Conservation (phyloP, 1,139 yeast genomes). For the Debaryomyces coudertii region DNA sequence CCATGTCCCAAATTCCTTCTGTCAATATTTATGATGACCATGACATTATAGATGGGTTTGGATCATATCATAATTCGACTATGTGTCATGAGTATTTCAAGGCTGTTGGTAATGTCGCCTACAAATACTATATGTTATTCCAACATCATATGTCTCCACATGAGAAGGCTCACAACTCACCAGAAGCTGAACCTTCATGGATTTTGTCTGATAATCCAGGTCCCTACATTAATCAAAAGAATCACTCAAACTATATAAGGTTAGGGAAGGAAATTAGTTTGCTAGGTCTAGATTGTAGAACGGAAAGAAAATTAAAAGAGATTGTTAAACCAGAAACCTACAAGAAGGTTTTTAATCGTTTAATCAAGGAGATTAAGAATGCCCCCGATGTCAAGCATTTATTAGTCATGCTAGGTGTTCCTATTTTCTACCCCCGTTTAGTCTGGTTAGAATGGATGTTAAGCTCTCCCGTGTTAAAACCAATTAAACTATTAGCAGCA, state of each 20-base stretch:
- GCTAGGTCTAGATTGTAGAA: conserved; percentile 87
- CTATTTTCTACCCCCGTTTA: conserved; percentile 89
- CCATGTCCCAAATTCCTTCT: conserved; percentile 81
- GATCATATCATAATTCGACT: conserved; percentile 76
- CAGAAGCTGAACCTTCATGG: conserved; percentile 57
- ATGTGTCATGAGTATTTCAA: conserved; percentile 71
- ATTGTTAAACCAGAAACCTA: conserved; percentile 64
- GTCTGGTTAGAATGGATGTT: conserved; percentile 85
- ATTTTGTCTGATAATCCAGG: conserved; percentile 56
- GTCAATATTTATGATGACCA: conserved; percentile 88
- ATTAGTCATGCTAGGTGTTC: conserved; percentile 86
- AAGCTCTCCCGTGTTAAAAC: conserved; percentile 62
- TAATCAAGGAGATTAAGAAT: conserved; percentile 53
- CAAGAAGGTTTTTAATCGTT: conserved; percentile 58
- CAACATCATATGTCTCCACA: conserved; percentile 75
- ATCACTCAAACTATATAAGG: conserved; percentile 70
- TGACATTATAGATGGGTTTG: conserved; percentile 94
- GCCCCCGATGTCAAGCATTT: conserved; percentile 69
- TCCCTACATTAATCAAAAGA: conserved; percentile 64
- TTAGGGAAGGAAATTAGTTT: conserved; percentile 75
- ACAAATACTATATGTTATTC: conserved; percentile 84
- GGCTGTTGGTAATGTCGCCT: conserved; percentile 77
- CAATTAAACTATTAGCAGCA: conserved; percentile 68
- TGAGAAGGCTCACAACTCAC: conserved; percentile 35
- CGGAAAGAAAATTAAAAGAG: conserved; percentile 72